These are phyloP conservation scores for Aspergillus persii DNA, from an alignment of 2,329 filamentous ascomycete species.

Conservation along the genomic window DNA sequence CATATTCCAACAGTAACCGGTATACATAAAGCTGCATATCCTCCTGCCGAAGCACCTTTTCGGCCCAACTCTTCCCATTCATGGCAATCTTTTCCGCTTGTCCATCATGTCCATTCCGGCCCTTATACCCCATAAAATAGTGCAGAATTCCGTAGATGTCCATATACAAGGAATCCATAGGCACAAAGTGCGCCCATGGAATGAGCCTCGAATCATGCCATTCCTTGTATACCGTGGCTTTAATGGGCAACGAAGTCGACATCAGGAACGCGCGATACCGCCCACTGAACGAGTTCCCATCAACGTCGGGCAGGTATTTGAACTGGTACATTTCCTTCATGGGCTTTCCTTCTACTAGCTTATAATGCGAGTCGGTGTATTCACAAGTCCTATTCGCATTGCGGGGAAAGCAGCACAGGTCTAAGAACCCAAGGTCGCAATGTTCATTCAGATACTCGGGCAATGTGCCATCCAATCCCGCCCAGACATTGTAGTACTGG, in stretches of 20 bases:
- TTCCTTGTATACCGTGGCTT: conserved; percentile 73
- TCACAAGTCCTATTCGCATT: conserved; percentile 40
- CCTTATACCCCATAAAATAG: conserved; percentile 66
- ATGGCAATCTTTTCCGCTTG: conserved; percentile 63
- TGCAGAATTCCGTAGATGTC: conserved; percentile 73
- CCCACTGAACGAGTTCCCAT: conserved; percentile 70
- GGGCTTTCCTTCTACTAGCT: conserved; percentile 27
- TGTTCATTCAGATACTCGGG: conserved; percentile 42
- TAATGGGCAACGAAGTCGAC: conserved; percentile 69
- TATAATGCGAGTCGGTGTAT: conserved; percentile 46
- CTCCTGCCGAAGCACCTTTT: conserved; percentile 64
- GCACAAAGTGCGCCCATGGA: conserved; percentile 78
- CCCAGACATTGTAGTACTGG: conserved; percentile 44
- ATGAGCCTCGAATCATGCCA: conserved; percentile 76
- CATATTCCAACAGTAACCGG: conserved; percentile 64
- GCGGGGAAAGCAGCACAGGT: conserved; percentile 35
- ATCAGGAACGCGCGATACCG: conserved; percentile 68
- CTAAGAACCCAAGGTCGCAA: conserved; percentile 41
- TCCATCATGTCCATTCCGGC: conserved; percentile 44
- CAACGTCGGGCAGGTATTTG: conserved; percentile 74
- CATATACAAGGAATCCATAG: conserved; percentile 70
- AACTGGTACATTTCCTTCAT: conserved; percentile 44
- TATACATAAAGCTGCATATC: conserved; percentile 73
- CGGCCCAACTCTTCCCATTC: conserved; percentile 66
- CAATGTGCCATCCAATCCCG: conserved; percentile 27